These are phyloP conservation scores for Trichoderma parareesei DNA, from an alignment of 495 filamentous ascomycete species.

Conservation along the genomic window DNA sequence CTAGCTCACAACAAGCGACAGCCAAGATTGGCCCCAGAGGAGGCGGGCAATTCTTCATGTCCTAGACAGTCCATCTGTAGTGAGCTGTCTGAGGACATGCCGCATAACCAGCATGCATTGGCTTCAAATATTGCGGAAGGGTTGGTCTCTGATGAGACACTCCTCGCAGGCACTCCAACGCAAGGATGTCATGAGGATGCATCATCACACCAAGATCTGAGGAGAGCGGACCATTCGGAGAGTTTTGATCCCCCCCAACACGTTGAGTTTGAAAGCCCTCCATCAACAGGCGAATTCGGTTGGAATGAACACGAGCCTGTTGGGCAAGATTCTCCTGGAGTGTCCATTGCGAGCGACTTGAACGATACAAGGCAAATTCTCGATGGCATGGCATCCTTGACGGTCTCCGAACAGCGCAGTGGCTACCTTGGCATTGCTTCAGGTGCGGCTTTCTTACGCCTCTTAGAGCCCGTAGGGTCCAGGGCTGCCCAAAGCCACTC, in stretches of 20 bases:
- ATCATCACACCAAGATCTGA: background rate
- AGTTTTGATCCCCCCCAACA: conserved; percentile 15
- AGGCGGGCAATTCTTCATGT: too few species aligned
- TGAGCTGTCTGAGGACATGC: too few species aligned
- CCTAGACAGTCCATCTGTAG: background rate
- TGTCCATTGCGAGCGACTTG: background rate
- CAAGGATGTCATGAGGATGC: background rate
- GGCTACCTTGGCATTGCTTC: conserved; percentile 17
- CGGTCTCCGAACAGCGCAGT: conserved; percentile 14
- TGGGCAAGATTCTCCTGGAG: conserved; percentile 2
- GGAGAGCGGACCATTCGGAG: background rate
- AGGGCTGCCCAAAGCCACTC: background rate
- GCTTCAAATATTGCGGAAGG: background rate
- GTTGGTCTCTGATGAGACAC: background rate
- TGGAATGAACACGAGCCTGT: conserved; percentile 19
- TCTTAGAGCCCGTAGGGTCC: conserved; percentile 12
- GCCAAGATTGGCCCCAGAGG: background rate
- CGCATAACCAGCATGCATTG: too few species aligned
- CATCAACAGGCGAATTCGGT: conserved; percentile 1
- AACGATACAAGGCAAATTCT: conserved; percentile 10
- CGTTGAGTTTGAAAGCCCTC: conserved; percentile 16
- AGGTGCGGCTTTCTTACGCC: conserved; percentile 16
- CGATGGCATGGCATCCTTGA: conserved; percentile 17
- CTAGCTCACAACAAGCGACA: background rate
- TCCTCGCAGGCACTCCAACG: background rate